A percentile compares a stretch with the other conserved stretches of the same genome.
phyloP scores from a whole-genome alignment of 78 protist species.

The Creolimax fragrantissima region DNA sequence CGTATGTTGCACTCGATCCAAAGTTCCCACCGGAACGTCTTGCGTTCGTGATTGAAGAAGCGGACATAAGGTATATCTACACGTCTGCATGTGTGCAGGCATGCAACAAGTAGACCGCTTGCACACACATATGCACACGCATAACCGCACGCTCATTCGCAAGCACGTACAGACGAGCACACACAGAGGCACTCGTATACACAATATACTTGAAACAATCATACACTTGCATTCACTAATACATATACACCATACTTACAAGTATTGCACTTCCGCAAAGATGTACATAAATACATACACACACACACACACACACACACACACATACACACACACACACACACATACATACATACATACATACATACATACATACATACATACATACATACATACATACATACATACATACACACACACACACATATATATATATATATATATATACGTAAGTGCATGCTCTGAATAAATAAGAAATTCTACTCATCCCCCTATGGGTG shows the following conservation, averaged over 20 bases:
- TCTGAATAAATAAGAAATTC: too few relatives aligned
- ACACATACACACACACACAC: neutral
- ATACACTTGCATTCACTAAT: neutral
- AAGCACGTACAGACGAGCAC: too few relatives aligned
- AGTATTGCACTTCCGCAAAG: neutral
- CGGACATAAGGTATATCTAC: neutral
- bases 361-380: neutral
- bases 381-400: neutral
- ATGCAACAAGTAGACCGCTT: neutral
- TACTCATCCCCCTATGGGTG: neutral
- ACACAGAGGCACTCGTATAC: too few relatives aligned
- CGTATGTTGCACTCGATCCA: conserved; percentile 8
- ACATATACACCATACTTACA: neutral
- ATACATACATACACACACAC: neutral
- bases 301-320: neutral
- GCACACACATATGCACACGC: neutral
- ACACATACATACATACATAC: neutral
- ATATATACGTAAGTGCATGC: too few relatives aligned
- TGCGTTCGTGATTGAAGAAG: neutral
- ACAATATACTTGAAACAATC: too few relatives aligned
- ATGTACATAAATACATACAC: neutral
- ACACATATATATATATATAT: neutral
- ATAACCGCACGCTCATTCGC: neutral
- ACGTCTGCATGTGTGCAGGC: neutral
- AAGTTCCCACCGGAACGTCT: neutral